A percentile compares a stretch with the other conserved stretches of the same genome.
phyloP scores from a whole-genome alignment of 2,329 filamentous ascomycete species.

The Trichophyton benhamiae region DNA sequence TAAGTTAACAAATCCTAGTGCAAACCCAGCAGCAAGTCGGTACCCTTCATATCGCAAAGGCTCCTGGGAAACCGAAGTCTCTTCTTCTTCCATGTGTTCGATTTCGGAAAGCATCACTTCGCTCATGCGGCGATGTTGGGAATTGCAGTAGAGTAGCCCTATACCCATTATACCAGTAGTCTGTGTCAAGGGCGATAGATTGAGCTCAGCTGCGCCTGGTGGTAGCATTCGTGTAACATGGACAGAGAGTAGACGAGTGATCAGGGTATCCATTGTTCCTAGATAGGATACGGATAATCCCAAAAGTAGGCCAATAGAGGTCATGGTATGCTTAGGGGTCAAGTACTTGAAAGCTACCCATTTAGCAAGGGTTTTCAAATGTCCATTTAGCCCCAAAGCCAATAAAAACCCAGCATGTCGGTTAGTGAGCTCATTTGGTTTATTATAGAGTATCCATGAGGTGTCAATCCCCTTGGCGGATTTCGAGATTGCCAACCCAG shows the following conservation, averaged over 20 bases:
- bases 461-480: constrained; percentile 90
- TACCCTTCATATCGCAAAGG: constrained; percentile 89
- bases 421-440: constrained; percentile 82
- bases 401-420: constrained; percentile 91
- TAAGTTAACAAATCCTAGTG: constrained; percentile 86
- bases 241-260: constrained; percentile 84
- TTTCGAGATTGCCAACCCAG: constrained; percentile 78
- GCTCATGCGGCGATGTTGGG: constrained; percentile 94
- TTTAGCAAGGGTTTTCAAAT: constrained; percentile 86
- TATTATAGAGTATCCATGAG: constrained; percentile 98
- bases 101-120: constrained; percentile 98
- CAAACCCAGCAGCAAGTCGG: constrained; percentile 82
- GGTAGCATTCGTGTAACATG: constrained; percentile 93
- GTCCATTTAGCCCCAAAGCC: constrained; percentile 82
- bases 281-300: constrained; percentile 87
- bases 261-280: constrained; percentile 92
- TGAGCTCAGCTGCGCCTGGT: constrained; percentile 81
- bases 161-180: constrained; percentile 97
- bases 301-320: constrained; percentile 85
- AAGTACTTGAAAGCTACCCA: constrained; percentile 99
- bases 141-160: constrained; percentile 83
- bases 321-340: constrained; percentile 99
- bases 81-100: constrained; percentile 72
- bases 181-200: constrained; percentile 82
- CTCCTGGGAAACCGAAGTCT: constrained; percentile 55